Base-by-base conservation (phyloP, 441 rosid genomes). In the Codiaeum variegatum region DNA sequence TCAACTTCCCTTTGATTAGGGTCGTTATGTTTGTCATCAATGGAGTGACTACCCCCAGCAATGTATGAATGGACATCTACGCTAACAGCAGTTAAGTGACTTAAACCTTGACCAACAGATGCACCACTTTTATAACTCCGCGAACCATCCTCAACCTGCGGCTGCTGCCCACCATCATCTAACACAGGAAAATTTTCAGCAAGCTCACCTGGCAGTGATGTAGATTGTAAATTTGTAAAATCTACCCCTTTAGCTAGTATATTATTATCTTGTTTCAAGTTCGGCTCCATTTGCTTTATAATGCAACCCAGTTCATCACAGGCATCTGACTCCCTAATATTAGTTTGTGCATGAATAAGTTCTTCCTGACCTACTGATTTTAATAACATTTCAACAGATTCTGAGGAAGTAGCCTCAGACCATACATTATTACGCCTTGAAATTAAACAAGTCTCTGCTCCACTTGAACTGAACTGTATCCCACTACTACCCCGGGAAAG, bases 361-460 rank as follows among this genome's bases (percentile, higher is more conserved):
- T 96, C 94, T 75, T 96, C 99, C 84, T 90, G 96, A 40, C 98
- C 98, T 71, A 96, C 96, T 56, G 98, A 96, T 82, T 94, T 93
- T 82, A 96, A 84, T 75, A 96, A 87, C 99, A 96, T 96, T 85
- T 93, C 99, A 86, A 93, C 98, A 76, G 99, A 96, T 75, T 96
- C 98, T 36, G 89, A 89, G 73, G 99, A 96, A 72, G 99, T 84
- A 52, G 97, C 98, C 92, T 96, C 99, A 74, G 97, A 96, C 99
- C 99, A 93, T 80, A 96, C 99, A 96, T 96, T 90, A 82, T 76
- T 88, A 75, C 79, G 86, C 87, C 97, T 84, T 12, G 87, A 76
- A 84, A 96, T 88, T 47, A 92, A 83, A 77, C 98, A 96, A 66
- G 99, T 80, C 76, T 84, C 96, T 4, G 91, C 87, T 13, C 93